Base-by-base conservation (phyloP, 2,329 filamentous ascomycete species). In the Aspergillus intermedius region DNA sequence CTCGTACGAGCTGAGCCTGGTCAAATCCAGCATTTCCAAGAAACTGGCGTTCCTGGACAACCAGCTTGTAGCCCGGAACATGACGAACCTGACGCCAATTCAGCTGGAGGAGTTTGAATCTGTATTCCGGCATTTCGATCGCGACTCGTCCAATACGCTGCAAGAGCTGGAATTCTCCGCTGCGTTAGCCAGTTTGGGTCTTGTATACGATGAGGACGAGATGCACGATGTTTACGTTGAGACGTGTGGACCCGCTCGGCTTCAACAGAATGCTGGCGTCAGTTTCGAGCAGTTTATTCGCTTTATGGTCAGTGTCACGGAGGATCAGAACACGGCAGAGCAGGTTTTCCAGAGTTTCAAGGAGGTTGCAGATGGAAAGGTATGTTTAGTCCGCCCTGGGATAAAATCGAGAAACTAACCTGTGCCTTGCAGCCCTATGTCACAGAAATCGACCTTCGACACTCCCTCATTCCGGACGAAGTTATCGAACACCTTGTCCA, bases 281-380 rank as follows among this genome's bases (percentile, higher is more conserved):
- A 93, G 88, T 4, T 98, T 98, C 65, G 93, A 98, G 74, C 91
- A 97, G 70, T 98, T 98, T 65, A 98, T 98, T 67, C 84, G 88
- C 35, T 98, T 98, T 77, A 98, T 98, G 93, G 93, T 98, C 43
- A 89, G 95, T 59, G 93, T 96, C 44, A 98, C 93, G 10, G 93
- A 98, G 71, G 93, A 98, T 65, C 93, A 98, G 73, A 96, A 98
- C 68, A 96, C 91, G 3, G 93, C 93, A 10, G 93, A 97, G 71
- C 93, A 98, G 69, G 93, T 98, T 4, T 97, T 93, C 75, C 91
- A 98, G 73, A 94, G 87, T 55, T 98, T 98, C 81, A 83, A 85
- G 49, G 93, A 98, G 71, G 93, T 98, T 42, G 93, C 93, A 15
- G 93, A 98, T 73, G 93, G 93, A 57, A 98, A 98, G 74, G 78